Evolutionary conservation across 2,329 filamentous ascomycete genomes (phyloP).

Genomic region (Penicillium verrucosum): DNA sequence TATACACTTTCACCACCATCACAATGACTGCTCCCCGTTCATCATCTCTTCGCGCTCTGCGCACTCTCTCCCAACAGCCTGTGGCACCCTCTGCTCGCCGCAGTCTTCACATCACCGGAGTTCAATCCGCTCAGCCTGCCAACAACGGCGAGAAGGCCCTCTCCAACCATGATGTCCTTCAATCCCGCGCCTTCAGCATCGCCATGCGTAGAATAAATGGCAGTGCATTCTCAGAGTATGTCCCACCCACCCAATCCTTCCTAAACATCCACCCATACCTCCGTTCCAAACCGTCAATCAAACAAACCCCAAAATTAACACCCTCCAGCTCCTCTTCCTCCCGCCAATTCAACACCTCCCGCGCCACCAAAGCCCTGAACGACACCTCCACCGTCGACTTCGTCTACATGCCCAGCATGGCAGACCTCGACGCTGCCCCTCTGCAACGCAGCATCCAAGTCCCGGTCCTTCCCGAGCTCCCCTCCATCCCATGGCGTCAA

Average conservation of each 20-base stretch:
- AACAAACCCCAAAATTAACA: conserved; percentile 12
- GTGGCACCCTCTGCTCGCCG: conserved; percentile 43
- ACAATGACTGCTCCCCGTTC: conserved; percentile 47
- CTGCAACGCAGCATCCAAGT: conserved; percentile 44
- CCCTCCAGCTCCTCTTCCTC: conserved; percentile 50
- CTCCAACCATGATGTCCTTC: conserved; percentile 52
- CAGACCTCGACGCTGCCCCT: conserved; percentile 40
- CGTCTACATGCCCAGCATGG: conserved; percentile 56
- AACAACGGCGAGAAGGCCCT: conserved; percentile 52
- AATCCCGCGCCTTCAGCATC: conserved; percentile 55
- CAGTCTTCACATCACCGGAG: conserved; percentile 59
- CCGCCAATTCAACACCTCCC: conserved; percentile 62
- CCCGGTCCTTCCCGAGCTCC: conserved; percentile 49
- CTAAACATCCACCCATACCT: background rate
- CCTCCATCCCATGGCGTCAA: conserved; percentile 29
- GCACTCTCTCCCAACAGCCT: conserved; percentile 41
- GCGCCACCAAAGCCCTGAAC: conserved; percentile 53
- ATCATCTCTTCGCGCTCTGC: conserved; percentile 46
- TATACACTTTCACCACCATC: conserved; percentile 1
- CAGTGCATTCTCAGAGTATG: conserved; percentile 40
- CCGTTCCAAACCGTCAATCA: background rate
- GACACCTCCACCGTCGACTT: conserved; percentile 63
- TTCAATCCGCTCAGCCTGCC: conserved; percentile 53
- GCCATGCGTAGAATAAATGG: conserved; percentile 50
- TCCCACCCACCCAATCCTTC: conserved; percentile 6